Evolutionary conservation across 805 yeast genomes (phyloP).

Genomic region (Starmerella tilneyi): DNA sequence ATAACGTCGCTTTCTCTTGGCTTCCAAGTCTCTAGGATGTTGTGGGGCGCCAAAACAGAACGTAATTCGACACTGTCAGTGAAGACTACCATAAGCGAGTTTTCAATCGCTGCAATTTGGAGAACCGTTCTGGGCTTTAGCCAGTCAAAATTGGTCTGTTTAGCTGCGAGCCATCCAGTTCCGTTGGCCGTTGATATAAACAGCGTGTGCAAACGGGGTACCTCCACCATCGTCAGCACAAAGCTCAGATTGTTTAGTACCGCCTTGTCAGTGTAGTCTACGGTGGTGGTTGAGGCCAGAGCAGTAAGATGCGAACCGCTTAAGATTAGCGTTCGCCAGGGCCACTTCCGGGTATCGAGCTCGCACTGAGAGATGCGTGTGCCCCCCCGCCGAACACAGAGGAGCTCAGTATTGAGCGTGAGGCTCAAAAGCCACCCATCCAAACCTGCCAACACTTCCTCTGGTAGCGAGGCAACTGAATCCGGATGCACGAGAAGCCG

Average conservation of each 20-base stretch:
- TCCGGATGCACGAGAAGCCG: neutral
- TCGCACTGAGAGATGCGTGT: slow-evolving; percentile 1
- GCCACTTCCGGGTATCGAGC: slow-evolving; percentile 12
- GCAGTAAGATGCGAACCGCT: neutral
- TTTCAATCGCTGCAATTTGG: neutral
- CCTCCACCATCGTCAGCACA: neutral
- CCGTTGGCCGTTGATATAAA: neutral
- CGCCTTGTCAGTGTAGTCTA: neutral
- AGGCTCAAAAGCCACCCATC: neutral
- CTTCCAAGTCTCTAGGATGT: neutral
- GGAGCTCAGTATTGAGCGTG: neutral
- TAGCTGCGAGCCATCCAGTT: neutral
- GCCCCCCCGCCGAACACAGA: neutral
- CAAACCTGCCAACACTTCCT: neutral
- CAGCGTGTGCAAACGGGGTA: neutral
- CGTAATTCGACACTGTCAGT: slow-evolving; percentile 1
- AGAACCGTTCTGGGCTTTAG: neutral
- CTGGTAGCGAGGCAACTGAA: neutral
- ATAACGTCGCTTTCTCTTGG: neutral
- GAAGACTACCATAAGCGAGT: neutral
- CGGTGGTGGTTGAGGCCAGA: neutral
- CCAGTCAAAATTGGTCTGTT: neutral
- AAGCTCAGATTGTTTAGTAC: neutral
- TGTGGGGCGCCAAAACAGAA: neutral
- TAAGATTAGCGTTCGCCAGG: slow-evolving; percentile 7